These are phyloP conservation scores for Mycena vulgaris DNA, from an alignment of 768 basidiomycete species.

Conservation along the genomic window DNA sequence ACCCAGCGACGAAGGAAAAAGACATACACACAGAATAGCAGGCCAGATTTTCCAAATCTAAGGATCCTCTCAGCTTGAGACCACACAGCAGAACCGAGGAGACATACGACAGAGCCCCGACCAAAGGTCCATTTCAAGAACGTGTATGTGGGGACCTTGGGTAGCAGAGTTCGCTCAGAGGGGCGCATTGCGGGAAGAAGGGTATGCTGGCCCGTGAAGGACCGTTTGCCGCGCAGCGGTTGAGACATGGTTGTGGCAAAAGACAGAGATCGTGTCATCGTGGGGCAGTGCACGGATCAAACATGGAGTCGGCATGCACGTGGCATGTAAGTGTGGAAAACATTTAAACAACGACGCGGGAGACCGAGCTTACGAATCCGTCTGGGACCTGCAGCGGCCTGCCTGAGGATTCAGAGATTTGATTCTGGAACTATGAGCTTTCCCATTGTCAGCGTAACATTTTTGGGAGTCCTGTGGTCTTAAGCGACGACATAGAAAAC, in stretches of 20 bases:
- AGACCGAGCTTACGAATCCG: too few relatives aligned
- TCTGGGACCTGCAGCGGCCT: too few relatives aligned
- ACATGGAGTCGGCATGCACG: too few relatives aligned
- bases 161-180: constrained; percentile 3
- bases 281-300: not conserved
- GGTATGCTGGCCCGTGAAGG: constrained; percentile 35
- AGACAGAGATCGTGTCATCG: too few relatives aligned
- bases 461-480: too few relatives aligned
- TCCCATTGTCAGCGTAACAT: too few relatives aligned
- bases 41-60: constrained; percentile 79
- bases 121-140: constrained; percentile 39
- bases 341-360: too few relatives aligned
- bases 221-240: constrained; percentile 15
- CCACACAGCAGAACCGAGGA: not conserved
- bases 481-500: too few relatives aligned
- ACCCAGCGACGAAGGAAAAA: not conserved
- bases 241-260: not conserved
- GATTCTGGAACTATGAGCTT: too few relatives aligned
- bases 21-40: constrained; percentile 57
- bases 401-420: too few relatives aligned
- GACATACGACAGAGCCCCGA: constrained; percentile 30
- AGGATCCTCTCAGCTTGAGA: not conserved
- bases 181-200: constrained; percentile 30
- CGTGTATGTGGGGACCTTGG: constrained; percentile 33
- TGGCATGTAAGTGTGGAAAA: too few relatives aligned